These are phyloP conservation scores for Ambrosiella cleistominuta DNA, from an alignment of 2,329 filamentous ascomycete species.

Conservation along the genomic window DNA sequence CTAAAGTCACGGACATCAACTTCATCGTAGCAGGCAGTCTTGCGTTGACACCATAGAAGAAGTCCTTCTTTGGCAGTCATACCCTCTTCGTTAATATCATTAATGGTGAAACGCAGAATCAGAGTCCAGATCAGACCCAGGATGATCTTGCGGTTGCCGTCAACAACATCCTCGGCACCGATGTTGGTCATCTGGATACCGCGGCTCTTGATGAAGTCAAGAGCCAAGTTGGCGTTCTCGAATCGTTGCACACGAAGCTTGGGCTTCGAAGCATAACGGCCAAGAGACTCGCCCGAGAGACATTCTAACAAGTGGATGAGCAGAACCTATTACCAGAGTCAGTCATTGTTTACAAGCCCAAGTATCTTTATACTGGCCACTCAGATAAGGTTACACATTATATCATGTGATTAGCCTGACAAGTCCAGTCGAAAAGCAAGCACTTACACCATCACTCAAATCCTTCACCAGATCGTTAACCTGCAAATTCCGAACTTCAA, in stretches of 20 bases:
- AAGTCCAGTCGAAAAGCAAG: not conserved
- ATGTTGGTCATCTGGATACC: slow-evolving; percentile 98
- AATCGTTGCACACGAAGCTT: slow-evolving; percentile 93
- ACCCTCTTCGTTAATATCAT: slow-evolving; percentile 94
- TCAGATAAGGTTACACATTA: not conserved
- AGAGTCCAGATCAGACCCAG: slow-evolving; percentile 95
- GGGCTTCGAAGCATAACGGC: slow-evolving; percentile 88
- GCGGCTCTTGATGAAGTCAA: slow-evolving; percentile 80
- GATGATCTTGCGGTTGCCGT: slow-evolving; percentile 95
- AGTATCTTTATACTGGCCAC: not conserved
- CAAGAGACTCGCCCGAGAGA: slow-evolving; percentile 82
- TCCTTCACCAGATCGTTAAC: slow-evolving; percentile 79
- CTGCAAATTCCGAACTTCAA: slow-evolving; percentile 58
- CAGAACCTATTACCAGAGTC: slow-evolving; percentile 46
- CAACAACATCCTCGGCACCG: slow-evolving; percentile 92
- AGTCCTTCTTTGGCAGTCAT: slow-evolving; percentile 95
- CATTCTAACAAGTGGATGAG: slow-evolving; percentile 96
- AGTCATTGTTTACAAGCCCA: not conserved
- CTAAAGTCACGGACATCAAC: slow-evolving; percentile 94
- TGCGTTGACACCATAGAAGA: slow-evolving; percentile 91
- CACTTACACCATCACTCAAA: slow-evolving; percentile 78
- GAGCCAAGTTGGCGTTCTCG: slow-evolving; percentile 91
- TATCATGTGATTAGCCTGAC: not conserved
- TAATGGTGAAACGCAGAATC: slow-evolving; percentile 95
- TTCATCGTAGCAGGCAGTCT: slow-evolving; percentile 96